Conservation (phyloP, 1,284 basidiomycete genomes). For the Pholiota adiposa region DNA sequence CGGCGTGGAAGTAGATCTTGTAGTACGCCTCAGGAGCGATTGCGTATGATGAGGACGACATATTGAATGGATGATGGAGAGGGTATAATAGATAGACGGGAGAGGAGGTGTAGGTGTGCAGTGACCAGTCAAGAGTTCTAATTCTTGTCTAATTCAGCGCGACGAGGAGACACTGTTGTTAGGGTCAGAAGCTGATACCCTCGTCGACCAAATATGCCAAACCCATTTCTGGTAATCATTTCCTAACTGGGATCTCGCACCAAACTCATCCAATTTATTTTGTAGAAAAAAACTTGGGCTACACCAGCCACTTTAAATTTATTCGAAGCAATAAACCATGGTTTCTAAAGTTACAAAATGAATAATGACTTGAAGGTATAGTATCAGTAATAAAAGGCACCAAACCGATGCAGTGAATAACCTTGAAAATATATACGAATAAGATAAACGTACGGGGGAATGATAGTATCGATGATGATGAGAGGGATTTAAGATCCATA, state of each 20-base stretch:
- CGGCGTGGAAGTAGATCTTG: constrained; percentile 72
- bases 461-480: neutral
- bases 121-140: no score
- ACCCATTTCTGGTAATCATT: neutral
- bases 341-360: neutral
- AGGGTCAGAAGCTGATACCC: neutral
- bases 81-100: neutral
- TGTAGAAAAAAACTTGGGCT: neutral
- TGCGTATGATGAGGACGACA: constrained; percentile 42
- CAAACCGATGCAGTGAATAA: neutral
- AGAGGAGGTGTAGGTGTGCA: no score
- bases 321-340: neutral
- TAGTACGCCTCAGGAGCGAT: constrained; percentile 61
- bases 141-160: no score
- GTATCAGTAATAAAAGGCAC: neutral
- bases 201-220: neutral
- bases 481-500: neutral
- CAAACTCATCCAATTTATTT: no score
- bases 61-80: neutral
- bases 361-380: neutral
- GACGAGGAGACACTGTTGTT: neutral
- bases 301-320: neutral
- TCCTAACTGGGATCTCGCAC: neutral
- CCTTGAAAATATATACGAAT: neutral
- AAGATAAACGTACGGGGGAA: neutral